Percentiles rank a stretch among this genome's conserved stretches.
These are phyloP conservation scores for Sporothrix humicola DNA, from an alignment of 2,329 filamentous ascomycete genomes.

Conservation along the genomic window DNA sequence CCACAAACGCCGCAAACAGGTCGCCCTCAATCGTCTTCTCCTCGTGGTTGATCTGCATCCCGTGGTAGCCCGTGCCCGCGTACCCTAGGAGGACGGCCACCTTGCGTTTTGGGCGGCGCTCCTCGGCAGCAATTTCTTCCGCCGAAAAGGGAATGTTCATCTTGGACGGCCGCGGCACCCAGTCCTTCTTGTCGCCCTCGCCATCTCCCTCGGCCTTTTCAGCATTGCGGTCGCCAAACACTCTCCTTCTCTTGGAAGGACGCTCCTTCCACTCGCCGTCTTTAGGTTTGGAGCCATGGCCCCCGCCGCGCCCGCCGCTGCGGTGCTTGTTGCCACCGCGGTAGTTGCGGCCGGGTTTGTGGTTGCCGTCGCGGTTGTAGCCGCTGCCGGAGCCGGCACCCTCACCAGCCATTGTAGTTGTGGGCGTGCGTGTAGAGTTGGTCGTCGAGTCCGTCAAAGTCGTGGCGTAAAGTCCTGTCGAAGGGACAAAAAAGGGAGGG, in stretches of 20 bases:
- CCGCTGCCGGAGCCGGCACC: not conserved
- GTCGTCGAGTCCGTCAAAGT: not conserved
- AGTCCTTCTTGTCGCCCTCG: conserved; percentile 36
- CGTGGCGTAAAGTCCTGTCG: too few relatives aligned
- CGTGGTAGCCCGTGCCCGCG: conserved; percentile 93
- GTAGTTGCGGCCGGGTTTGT: conserved; percentile 26
- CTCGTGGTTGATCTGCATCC: conserved; percentile 85
- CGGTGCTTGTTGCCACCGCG: conserved; percentile 31
- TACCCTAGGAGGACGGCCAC: conserved; percentile 96
- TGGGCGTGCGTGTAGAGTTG: too few relatives aligned
- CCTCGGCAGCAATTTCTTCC: conserved; percentile 87
- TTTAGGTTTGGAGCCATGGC: conserved; percentile 18
- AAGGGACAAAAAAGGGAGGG: too few relatives aligned
- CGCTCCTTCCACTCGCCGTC: conserved; percentile 32
- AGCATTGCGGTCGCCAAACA: conserved; percentile 27
- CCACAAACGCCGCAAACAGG: conserved; percentile 88
- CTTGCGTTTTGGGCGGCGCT: conserved; percentile 86
- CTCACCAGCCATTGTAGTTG: conserved; percentile 11
- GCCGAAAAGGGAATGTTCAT: conserved; percentile 64
- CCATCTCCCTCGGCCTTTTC: conserved; percentile 45
- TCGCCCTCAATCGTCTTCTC: conserved; percentile 97
- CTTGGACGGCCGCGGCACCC: conserved; percentile 53
- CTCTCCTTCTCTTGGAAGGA: conserved; percentile 31
- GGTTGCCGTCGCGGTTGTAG: not conserved
- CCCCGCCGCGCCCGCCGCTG: conserved; percentile 21